Evolutionary conservation across 352 stramenopile species (phyloP).

Genomic region (Pythium graminicola): DNA sequence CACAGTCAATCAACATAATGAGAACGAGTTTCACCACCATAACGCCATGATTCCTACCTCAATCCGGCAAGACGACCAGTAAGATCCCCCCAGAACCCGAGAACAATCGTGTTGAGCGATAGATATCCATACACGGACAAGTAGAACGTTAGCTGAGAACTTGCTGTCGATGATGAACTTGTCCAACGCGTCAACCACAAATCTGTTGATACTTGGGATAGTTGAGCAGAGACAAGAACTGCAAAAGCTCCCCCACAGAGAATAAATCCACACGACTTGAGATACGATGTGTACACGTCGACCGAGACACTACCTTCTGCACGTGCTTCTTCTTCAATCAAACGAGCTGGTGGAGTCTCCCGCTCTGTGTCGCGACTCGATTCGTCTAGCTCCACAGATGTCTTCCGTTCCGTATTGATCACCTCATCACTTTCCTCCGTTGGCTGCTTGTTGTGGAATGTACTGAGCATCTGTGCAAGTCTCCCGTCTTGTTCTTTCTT

Average conservation of each 20-base stretch:
- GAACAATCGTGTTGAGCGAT: slow-evolving; percentile 38
- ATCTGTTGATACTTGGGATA: slow-evolving; percentile 50
- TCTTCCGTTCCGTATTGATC: not conserved
- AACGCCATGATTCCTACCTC: slow-evolving; percentile 39
- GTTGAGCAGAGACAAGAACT: slow-evolving; percentile 38
- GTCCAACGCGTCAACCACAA: slow-evolving; percentile 67
- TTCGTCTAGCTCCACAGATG: not conserved
- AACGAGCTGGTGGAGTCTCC: not conserved
- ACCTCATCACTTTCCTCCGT: not conserved
- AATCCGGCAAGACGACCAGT: slow-evolving; percentile 42
- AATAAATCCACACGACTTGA: slow-evolving; percentile 37
- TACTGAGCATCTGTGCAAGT: slow-evolving; percentile 37
- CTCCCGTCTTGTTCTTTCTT: slow-evolving; percentile 31
- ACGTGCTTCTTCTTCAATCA: slow-evolving; percentile 48
- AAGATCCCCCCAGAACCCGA: slow-evolving; percentile 46
- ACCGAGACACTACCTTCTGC: slow-evolving; percentile 33
- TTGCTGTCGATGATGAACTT: slow-evolving; percentile 15
- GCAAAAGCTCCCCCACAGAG: slow-evolving; percentile 28
- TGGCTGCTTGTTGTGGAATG: slow-evolving; percentile 4
- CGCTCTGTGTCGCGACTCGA: not conserved
- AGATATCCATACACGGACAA: slow-evolving; percentile 55
- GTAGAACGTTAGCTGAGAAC: slow-evolving; percentile 34
- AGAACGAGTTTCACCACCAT: no score
- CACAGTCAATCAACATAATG: not conserved
- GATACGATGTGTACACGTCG: slow-evolving; percentile 40